Percentiles rank a stretch among this genome's conserved stretches.
phyloP scores from a whole-genome alignment of 345 rosid genomes.

The Eucalyptus pauciflora region DNA sequence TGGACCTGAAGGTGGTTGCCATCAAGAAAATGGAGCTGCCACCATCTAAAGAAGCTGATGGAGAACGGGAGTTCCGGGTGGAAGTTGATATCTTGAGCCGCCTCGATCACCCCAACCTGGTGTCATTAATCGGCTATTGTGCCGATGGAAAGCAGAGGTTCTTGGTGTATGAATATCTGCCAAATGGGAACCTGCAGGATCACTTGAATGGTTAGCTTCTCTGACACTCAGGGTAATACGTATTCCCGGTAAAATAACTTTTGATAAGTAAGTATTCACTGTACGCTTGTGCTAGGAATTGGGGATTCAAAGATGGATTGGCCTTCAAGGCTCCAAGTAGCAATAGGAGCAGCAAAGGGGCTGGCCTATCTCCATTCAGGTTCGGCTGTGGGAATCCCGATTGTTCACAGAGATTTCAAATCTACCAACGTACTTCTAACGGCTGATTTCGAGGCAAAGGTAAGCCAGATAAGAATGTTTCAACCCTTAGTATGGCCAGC shows the following conservation, averaged over 20 bases:
- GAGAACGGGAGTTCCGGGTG: constrained; percentile 89
- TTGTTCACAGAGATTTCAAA: constrained; percentile 93
- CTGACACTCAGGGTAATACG: not conserved
- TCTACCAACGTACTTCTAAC: constrained; percentile 83
- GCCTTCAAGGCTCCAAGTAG: constrained; percentile 72
- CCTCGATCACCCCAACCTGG: constrained; percentile 86
- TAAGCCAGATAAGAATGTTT: not conserved
- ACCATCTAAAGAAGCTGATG: constrained; percentile 69
- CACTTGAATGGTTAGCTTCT: constrained; percentile 61
- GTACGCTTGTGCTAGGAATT: constrained; percentile 29
- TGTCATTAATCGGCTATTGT: constrained; percentile 82
- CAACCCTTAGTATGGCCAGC: not conserved
- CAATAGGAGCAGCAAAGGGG: constrained; percentile 86
- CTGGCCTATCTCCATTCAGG: constrained; percentile 96
- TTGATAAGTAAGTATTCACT: not conserved
- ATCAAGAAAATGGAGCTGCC: constrained; percentile 98
- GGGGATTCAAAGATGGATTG: constrained; percentile 78
- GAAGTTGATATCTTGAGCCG: constrained; percentile 97
- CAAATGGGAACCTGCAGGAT: constrained; percentile 95
- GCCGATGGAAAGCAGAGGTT: constrained; percentile 94
- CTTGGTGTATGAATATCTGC: constrained; percentile 87
- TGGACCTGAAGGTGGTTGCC: constrained; percentile 70
- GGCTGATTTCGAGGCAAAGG: constrained; percentile 77
- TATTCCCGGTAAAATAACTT: not conserved
- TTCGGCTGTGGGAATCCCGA: constrained; percentile 72